Percentiles rank a stretch among this genome's conserved stretches.
These are phyloP conservation scores for Margaritispora aquatica DNA, from an alignment of 495 filamentous ascomycete species.

Conservation along the genomic window DNA sequence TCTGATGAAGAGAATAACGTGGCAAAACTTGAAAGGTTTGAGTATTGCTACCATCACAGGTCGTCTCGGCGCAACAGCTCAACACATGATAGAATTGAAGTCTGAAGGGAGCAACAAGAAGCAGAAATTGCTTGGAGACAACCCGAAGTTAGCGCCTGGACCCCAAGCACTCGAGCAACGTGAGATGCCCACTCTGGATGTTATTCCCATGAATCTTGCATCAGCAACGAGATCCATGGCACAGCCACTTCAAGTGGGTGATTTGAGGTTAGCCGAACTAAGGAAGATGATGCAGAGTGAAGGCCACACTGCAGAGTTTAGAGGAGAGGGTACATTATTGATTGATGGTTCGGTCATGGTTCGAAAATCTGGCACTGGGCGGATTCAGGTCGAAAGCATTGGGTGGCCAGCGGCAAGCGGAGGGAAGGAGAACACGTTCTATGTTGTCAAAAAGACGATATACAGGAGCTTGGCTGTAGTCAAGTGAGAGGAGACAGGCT, in stretches of 20 bases:
- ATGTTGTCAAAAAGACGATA: slow-evolving; percentile 71
- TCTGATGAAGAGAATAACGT: slow-evolving; percentile 77
- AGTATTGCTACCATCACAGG: slow-evolving; percentile 86
- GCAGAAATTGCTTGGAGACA: slow-evolving; percentile 49
- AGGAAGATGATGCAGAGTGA: slow-evolving; percentile 73
- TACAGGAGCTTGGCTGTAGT: slow-evolving; percentile 81
- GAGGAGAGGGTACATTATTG: slow-evolving; percentile 85
- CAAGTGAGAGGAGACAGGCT: slow-evolving; percentile 2
- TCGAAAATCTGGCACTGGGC: slow-evolving; percentile 76
- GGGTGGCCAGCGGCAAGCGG: slow-evolving; percentile 38
- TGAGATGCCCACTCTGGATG: slow-evolving; percentile 62
- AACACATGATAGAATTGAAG: slow-evolving; percentile 29
- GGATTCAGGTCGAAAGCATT: slow-evolving; percentile 84
- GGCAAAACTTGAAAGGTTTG: slow-evolving; percentile 87
- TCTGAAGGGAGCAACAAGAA: slow-evolving; percentile 53
- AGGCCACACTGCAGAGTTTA: slow-evolving; percentile 86
- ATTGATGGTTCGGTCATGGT: slow-evolving; percentile 86
- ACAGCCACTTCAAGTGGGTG: slow-evolving; percentile 90
- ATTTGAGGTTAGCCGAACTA: slow-evolving; percentile 83
- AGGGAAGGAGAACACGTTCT: slow-evolving; percentile 48
- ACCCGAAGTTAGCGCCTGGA: slow-evolving; percentile 14
- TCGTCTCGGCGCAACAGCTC: slow-evolving; percentile 35
- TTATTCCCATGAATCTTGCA: slow-evolving; percentile 68
- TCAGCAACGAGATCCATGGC: slow-evolving; percentile 70
- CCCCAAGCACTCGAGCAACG: slow-evolving; percentile 3